Conservation (phyloP, 2,329 filamentous ascomycete genomes). For the Pleurostoma richardsiae region DNA sequence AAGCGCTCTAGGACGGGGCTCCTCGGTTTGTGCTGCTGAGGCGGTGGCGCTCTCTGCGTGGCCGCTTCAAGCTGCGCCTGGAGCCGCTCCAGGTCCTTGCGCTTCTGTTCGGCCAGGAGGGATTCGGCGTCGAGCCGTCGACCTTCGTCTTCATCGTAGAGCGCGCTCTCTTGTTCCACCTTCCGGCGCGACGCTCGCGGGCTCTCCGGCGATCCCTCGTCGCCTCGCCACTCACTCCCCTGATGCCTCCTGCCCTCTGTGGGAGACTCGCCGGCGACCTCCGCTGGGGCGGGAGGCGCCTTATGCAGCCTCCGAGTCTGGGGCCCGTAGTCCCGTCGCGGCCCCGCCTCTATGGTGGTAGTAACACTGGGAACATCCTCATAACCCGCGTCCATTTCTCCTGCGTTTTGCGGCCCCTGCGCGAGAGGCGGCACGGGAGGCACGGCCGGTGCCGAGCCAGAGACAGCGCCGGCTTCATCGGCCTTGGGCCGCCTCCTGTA, state of each 20-base stretch:
- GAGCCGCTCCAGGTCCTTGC: conserved; percentile 39
- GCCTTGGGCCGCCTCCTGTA: neutral
- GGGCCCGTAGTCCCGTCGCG: neutral
- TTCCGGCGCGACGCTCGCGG: conserved; percentile 7
- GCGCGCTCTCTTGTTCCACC: conserved; percentile 15
- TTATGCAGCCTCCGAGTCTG: neutral
- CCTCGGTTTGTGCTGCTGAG: conserved; percentile 19
- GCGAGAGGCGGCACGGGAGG: neutral
- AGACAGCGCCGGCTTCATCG: neutral
- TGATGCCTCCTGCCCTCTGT: conserved; percentile 1
- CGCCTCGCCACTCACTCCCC: neutral
- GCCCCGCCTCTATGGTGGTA: neutral
- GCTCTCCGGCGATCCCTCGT: conserved; percentile 5
- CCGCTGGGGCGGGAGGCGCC: neutral
- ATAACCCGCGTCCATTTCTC: neutral
- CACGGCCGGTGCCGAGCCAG: neutral
- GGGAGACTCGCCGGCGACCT: neutral
- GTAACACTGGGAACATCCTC: neutral
- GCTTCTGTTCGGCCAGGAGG: conserved; percentile 43
- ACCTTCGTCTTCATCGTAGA: conserved; percentile 28
- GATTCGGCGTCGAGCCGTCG: conserved; percentile 41
- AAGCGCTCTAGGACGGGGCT: conserved; percentile 44
- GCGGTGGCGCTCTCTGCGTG: conserved; percentile 14
- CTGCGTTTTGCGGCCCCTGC: neutral
- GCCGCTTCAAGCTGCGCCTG: conserved; percentile 34